phyloP scores from a whole-genome alignment of 2,329 filamentous ascomycete genomes.

The Lecanicillium sp. region DNA sequence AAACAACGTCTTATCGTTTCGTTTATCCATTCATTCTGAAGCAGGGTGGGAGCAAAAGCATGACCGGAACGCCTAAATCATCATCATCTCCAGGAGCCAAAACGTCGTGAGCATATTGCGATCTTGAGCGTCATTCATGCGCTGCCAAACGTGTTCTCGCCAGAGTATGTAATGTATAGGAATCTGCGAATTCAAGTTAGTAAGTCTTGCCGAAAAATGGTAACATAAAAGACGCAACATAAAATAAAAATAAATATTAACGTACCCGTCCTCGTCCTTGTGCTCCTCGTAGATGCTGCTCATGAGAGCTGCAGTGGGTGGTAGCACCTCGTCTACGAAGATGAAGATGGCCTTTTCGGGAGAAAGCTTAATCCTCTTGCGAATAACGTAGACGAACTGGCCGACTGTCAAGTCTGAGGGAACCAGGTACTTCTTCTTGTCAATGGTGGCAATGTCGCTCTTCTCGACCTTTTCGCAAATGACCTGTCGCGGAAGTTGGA shows the following conservation, averaged over 20 bases:
- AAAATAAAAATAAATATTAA: conserved; percentile 9
- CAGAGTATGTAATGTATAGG: conserved; percentile 98
- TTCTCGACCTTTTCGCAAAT: conserved; percentile 99
- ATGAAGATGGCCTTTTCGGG: conserved; percentile 99
- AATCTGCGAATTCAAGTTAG: conserved; percentile 46
- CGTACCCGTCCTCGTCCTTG: conserved; percentile 71
- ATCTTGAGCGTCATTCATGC: neutral
- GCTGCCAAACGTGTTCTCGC: conserved; percentile 93
- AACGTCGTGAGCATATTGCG: neutral
- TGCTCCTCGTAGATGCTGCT: conserved; percentile 99
- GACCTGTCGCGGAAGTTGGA: conserved; percentile 49
- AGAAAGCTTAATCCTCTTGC: conserved; percentile 98
- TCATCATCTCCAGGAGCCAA: conserved; percentile 9
- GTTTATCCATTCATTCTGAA: conserved; percentile 1
- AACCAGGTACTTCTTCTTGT: conserved; percentile 99
- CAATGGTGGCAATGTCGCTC: conserved; percentile 97
- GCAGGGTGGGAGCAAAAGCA: conserved; percentile 11
- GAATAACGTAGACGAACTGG: conserved; percentile 99
- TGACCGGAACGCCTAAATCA: conserved; percentile 28
- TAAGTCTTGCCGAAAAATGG: neutral
- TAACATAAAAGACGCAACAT: too few relatives aligned
- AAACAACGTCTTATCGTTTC: too few relatives aligned
- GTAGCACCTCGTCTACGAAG: conserved; percentile 97
- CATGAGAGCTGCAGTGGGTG: conserved; percentile 95
- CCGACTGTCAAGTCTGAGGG: conserved; percentile 96